These are phyloP conservation scores for Calocera viscosa DNA, from an alignment of 768 basidiomycete genomes.

Conservation along the genomic window DNA sequence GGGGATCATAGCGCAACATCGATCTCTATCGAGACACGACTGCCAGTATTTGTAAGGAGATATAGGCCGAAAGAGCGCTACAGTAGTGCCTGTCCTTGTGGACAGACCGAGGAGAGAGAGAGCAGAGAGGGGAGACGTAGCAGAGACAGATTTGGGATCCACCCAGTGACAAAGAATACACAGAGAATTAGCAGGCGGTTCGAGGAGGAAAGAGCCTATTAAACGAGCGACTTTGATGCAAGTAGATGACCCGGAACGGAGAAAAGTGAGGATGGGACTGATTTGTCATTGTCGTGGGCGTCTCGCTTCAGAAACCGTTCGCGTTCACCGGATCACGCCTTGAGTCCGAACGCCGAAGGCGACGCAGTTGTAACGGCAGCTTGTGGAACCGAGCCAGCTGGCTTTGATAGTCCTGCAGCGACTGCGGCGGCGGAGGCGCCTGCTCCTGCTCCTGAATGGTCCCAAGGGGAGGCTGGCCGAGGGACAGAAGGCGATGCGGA, in stretches of 20 bases:
- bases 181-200: background rate
- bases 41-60: background rate
- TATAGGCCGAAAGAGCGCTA: constrained; percentile 1
- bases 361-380: background rate
- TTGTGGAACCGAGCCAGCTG: constrained; percentile 1
- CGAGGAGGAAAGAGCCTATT: background rate
- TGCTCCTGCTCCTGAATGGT: background rate
- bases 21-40: background rate
- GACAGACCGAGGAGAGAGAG: background rate
- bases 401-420: constrained; percentile 1
- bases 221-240: background rate
- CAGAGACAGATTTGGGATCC: background rate
- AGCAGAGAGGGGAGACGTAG: background rate
- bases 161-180: background rate
- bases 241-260: background rate
- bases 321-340: background rate
- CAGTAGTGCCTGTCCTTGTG: background rate
- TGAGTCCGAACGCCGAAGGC: background rate
- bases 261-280: background rate
- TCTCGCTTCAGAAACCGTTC: background rate
- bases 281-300: no score
- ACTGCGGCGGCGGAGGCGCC: background rate
- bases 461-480: background rate
- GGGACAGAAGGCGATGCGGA: background rate
- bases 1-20: constrained; percentile 1